Conservation (phyloP, 2,329 filamentous ascomycete genomes). For the Tolypocladium ovalisporum region DNA sequence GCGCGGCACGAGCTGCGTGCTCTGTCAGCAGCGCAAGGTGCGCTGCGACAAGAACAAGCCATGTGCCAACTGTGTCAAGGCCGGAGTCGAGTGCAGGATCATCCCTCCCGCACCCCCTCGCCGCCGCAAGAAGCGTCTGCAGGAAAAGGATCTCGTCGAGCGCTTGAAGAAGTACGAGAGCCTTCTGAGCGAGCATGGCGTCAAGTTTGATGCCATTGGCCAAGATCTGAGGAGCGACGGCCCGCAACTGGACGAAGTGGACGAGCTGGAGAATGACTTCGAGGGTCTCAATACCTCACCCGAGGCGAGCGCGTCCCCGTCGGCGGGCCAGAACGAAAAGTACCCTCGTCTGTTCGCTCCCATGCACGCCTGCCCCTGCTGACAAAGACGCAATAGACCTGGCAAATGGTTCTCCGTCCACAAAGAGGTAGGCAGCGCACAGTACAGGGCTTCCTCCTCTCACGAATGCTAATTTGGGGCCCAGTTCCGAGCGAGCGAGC, state of each 20-base stretch:
- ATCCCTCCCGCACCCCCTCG: slow-evolving; percentile 45
- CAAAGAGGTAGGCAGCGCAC: slow-evolving; percentile 31
- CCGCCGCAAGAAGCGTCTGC: slow-evolving; percentile 50
- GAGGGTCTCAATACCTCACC: slow-evolving; percentile 43
- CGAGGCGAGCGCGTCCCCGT: slow-evolving; percentile 27
- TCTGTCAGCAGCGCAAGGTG: slow-evolving; percentile 68
- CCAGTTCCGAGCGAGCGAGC: slow-evolving; percentile 40
- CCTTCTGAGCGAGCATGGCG: slow-evolving; percentile 52
- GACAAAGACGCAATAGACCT: slow-evolving; percentile 1
- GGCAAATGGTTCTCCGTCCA: slow-evolving; percentile 37
- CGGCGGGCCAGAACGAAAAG: slow-evolving; percentile 11
- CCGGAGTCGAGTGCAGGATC: slow-evolving; percentile 49
- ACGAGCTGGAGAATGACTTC: slow-evolving; percentile 45
- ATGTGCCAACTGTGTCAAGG: slow-evolving; percentile 57
- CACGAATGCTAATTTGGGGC: neutral
- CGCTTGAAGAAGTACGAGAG: slow-evolving; percentile 59
- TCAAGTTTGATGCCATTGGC: slow-evolving; percentile 58
- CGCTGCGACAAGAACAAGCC: slow-evolving; percentile 64
- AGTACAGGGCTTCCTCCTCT: neutral
- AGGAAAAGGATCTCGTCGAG: slow-evolving; percentile 59
- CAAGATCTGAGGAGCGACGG: slow-evolving; percentile 25
- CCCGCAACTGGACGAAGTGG: slow-evolving; percentile 35
- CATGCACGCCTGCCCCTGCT: neutral
- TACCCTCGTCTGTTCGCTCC: neutral
- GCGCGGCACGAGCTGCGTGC: slow-evolving; percentile 53